phyloP scores from a whole-genome alignment of 2,329 filamentous ascomycete genomes.

The Aureobasidium subglaciale region DNA sequence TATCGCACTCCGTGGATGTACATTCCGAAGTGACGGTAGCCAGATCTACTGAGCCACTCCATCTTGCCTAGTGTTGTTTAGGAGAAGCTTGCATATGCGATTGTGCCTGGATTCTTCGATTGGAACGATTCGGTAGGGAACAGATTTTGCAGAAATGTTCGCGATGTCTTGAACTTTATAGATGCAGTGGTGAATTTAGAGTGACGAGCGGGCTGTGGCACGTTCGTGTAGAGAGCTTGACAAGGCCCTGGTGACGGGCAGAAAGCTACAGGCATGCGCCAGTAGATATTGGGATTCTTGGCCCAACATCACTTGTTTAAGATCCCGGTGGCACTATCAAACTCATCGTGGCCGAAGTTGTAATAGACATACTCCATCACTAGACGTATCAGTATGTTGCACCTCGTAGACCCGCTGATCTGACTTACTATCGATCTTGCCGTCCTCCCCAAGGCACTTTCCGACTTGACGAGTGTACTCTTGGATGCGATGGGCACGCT shows the following conservation, averaged over 20 bases:
- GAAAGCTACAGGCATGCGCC: conserved; percentile 38
- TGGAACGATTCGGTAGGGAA: conserved; percentile 31
- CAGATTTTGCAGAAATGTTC: conserved; percentile 34
- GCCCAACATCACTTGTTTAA: conserved; percentile 47
- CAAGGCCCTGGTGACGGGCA: conserved; percentile 36
- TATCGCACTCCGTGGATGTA: conserved; percentile 58
- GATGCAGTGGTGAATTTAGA: conserved; percentile 29
- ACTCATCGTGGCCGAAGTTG: conserved; percentile 42
- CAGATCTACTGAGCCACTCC: conserved; percentile 54
- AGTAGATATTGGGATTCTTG: conserved; percentile 31
- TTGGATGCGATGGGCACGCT: conserved; percentile 53
- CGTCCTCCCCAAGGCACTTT: conserved; percentile 35
- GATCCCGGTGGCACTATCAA: conserved; percentile 45
- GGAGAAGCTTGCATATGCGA: conserved; percentile 32
- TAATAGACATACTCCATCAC: conserved; percentile 39
- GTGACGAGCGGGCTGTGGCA: conserved; percentile 15
- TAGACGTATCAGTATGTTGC: not conserved
- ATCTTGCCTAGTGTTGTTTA: conserved; percentile 39
- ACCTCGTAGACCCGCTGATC: not conserved
- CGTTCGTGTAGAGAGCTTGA: conserved; percentile 22
- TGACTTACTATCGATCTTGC: conserved; percentile 21
- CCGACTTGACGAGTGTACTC: conserved; percentile 49
- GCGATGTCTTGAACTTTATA: conserved; percentile 34
- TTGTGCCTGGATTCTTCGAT: conserved; percentile 32
- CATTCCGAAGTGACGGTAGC: conserved; percentile 53